Base-by-base conservation (phyloP, 306 rosid genomes). In the Rubus parviflorus region DNA sequence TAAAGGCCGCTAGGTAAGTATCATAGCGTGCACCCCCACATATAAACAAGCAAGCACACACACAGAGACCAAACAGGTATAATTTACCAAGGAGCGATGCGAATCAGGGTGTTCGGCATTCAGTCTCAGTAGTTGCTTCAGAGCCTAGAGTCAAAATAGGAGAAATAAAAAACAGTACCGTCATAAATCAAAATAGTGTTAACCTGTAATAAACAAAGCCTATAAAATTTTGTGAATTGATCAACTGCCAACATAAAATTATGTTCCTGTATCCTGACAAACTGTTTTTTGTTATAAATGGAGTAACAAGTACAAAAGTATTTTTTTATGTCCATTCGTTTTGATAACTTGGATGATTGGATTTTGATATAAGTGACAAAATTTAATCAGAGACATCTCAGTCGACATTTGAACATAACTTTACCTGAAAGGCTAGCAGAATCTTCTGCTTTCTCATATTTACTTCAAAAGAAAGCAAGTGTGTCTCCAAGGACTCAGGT, bases 31-130 rank as follows among this genome's bases (percentile, higher is more conserved):
- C 25, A 7, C 13, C 45, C 20, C 23, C 74, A 13, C 68, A 23
- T 11, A 74, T 5, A 38, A 70, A 60, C 70, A 66, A 53, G 37
- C 16, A 25, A 38, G 48, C 76, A 60, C 3, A 53, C 25, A 30
- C 19, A 16, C 45, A 14, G 23, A 3, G 35, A 9, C 37, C 30
- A 52, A 47, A 40, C n/a, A 57, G 22, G 46, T 60, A 45, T 6
- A 49, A 67, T 90, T 77, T 88, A 96, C 99, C 96, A 96, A 84
- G 81, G 96, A 91, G 73, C 98, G 82, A 78, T 92, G 97, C 30
- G 98, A 88, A 82, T 92, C 98, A 77, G 98, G 99, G 85, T 96
- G 97, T 68, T 96, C 97, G 7, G 90, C 85, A 67, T 92, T 86
- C 96, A 96, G 83, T 82, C 98, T 87, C 72, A 96, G 83, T 67